A percentile compares a stretch with the other conserved stretches of the same genome.
Conservation (phyloP, 768 basidiomycete species). For the Cantharellus anzutake region DNA sequence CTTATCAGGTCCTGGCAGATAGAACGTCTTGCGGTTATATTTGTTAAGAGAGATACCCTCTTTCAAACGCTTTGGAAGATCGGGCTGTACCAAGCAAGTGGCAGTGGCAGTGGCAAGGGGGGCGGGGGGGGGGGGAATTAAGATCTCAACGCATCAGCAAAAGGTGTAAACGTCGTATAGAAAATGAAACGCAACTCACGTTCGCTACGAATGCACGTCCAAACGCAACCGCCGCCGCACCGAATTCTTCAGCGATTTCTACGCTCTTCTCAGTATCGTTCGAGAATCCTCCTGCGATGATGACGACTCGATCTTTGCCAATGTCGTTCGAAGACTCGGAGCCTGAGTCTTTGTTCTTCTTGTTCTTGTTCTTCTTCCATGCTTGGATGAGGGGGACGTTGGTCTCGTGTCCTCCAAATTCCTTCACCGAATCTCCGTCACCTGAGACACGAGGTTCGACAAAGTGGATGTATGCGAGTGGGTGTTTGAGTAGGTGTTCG, state of each 20-base stretch:
- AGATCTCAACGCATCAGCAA: too few relatives aligned
- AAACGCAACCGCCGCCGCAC: not conserved
- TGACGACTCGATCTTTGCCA: not conserved
- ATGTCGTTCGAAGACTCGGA: too few relatives aligned
- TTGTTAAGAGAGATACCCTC: not conserved
- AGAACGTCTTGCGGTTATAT: constrained; percentile 6
- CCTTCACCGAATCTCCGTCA: not conserved
- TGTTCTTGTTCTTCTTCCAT: not conserved
- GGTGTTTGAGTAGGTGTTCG: constrained; percentile 29
- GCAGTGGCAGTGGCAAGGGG: not conserved
- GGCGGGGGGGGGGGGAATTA: too few relatives aligned
- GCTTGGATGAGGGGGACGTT: not conserved
- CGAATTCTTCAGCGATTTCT: not conserved
- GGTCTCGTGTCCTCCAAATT: not conserved
- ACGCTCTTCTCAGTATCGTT: not conserved
- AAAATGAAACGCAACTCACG: not conserved
- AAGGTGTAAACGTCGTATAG: too few relatives aligned
- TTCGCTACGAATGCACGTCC: constrained; percentile 1
- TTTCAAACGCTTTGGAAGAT: constrained; percentile 1
- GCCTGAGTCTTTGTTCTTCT: too few relatives aligned
- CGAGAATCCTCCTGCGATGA: not conserved
- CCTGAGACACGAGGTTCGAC: constrained; percentile 19
- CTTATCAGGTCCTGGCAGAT: constrained; percentile 1
- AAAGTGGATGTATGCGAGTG: constrained; percentile 31
- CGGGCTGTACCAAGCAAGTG: not conserved